Evolutionary conservation across 441 rosid genomes (phyloP).

Genomic region (Capsella rubella): DNA sequence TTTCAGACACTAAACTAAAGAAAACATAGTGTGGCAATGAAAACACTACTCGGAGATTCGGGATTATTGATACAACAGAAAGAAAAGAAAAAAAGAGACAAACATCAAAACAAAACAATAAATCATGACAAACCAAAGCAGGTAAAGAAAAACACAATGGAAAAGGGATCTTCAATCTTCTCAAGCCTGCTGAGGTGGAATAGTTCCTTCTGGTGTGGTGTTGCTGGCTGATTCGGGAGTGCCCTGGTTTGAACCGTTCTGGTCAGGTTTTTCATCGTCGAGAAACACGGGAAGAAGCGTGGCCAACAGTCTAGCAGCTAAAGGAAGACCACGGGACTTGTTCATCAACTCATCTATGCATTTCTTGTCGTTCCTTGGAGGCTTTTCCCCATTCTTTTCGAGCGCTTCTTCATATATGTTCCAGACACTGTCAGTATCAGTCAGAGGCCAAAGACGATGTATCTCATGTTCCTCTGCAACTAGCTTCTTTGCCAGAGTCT

Average conservation of each 20-base stretch:
- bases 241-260: background rate
- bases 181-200: background rate
- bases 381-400: background rate
- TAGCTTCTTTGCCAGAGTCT: slow-evolving; percentile 35
- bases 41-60: slow-evolving; percentile 25
- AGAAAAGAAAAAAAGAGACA: slow-evolving; percentile 7
- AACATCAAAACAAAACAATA: slow-evolving; percentile 20
- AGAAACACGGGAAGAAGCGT: slow-evolving; percentile 37
- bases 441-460: slow-evolving; percentile 48
- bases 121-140: slow-evolving; percentile 4
- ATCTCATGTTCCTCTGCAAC: slow-evolving; percentile 47
- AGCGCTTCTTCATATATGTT: slow-evolving; percentile 41
- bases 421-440: slow-evolving; percentile 50
- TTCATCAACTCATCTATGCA: slow-evolving; percentile 46
- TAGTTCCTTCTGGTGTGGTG: background rate
- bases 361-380: slow-evolving; percentile 44
- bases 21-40: background rate
- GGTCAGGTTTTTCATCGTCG: background rate
- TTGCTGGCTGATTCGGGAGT: background rate
- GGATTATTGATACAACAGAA: slow-evolving; percentile 27
- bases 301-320: slow-evolving; percentile 46
- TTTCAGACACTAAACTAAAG: background rate
- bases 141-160: background rate
- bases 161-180: slow-evolving; percentile 3
- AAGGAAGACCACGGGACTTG: slow-evolving; percentile 57